Percentiles rank a stretch among this genome's conserved stretches.
Conservation (phyloP, 148 eudicot species). For the Amaranthus cruentus region DNA sequence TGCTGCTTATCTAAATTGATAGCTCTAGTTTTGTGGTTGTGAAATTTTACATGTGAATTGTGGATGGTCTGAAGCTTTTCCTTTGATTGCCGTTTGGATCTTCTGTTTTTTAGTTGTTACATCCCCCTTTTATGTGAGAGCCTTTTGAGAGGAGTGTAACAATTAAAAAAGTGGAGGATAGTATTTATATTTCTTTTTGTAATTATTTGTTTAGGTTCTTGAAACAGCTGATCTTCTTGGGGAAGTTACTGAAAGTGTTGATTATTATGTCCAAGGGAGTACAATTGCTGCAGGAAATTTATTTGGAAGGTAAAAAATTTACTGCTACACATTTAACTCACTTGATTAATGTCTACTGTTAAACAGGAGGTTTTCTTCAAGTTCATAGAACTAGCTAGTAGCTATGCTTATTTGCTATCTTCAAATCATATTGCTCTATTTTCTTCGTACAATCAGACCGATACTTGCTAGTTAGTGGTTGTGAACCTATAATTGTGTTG, state of each 20-base stretch:
- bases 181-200: no score
- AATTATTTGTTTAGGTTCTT: slow-evolving; percentile 47
- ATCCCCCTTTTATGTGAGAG: background rate
- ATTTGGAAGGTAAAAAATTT: slow-evolving; percentile 74
- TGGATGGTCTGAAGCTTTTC: background rate
- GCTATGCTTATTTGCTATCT: background rate
- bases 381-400: background rate
- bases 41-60: background rate
- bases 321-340: background rate
- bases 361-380: background rate
- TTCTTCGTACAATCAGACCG: background rate
- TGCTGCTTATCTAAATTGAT: background rate
- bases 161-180: no score
- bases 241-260: slow-evolving; percentile 95
- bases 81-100: slow-evolving; percentile 9
- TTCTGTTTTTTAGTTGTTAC: background rate
- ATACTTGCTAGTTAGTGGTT: slow-evolving; percentile 11
- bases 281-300: slow-evolving; percentile 95
- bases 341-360: background rate
- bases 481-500: background rate
- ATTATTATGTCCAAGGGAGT: slow-evolving; percentile 89
- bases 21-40: background rate
- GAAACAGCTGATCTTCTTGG: slow-evolving; percentile 90
- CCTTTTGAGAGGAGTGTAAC: no score
- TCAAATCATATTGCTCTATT: background rate